phyloP scores from a whole-genome alignment of 768 basidiomycete species.

The Agrocybe pediades region DNA sequence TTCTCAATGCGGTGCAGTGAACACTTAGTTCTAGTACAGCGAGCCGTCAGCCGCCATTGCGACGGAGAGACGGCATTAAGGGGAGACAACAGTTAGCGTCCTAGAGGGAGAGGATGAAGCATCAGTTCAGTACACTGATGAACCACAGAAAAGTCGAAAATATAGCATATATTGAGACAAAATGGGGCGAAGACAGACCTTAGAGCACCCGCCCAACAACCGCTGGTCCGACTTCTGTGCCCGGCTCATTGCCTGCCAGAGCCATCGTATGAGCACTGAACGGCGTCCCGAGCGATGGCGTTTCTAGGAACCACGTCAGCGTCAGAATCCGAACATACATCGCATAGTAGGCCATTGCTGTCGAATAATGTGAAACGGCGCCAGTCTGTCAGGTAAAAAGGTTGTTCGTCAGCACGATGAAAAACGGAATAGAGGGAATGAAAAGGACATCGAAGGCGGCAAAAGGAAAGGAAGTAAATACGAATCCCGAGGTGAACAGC shows the following conservation, averaged over 20 bases:
- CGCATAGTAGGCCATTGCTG: slow-evolving; percentile 68
- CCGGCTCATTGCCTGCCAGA: slow-evolving; percentile 89
- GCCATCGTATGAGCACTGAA: slow-evolving; percentile 98
- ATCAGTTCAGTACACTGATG: slow-evolving; percentile 69
- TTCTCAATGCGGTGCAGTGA: slow-evolving; percentile 63
- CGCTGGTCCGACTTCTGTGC: slow-evolving; percentile 95
- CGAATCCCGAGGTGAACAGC: too few species aligned
- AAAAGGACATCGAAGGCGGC: too few species aligned
- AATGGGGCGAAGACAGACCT: slow-evolving; percentile 52
- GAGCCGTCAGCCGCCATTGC: slow-evolving; percentile 81
- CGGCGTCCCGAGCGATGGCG: slow-evolving; percentile 78
- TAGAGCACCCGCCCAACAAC: slow-evolving; percentile 98
- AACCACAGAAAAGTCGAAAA: neutral
- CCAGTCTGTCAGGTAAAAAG: slow-evolving; percentile 80
- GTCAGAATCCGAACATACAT: slow-evolving; percentile 88
- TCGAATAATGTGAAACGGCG: slow-evolving; percentile 66
- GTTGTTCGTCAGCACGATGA: neutral
- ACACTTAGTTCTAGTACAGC: slow-evolving; percentile 86
- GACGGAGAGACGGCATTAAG: slow-evolving; percentile 80
- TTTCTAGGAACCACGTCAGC: slow-evolving; percentile 97
- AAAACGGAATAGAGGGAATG: too few species aligned
- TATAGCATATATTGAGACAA: neutral
- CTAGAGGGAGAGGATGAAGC: too few species aligned
- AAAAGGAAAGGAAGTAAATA: too few species aligned
- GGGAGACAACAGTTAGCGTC: slow-evolving; percentile 85